Base-by-base conservation (phyloP, 345 rosid genomes). In the Mercurialis annua region DNA sequence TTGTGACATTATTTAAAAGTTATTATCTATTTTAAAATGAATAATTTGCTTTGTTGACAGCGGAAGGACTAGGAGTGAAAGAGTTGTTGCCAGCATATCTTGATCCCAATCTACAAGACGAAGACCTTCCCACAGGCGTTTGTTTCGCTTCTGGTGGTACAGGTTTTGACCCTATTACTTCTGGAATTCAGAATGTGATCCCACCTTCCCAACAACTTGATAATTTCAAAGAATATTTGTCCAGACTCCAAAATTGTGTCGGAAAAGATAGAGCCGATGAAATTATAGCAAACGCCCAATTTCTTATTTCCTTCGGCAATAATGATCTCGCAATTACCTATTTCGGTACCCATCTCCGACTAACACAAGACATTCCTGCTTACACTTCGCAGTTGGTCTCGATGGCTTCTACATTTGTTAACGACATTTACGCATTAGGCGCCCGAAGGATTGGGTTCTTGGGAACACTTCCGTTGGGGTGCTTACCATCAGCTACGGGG, bases 81-180 rank as follows among this genome's bases (percentile, higher is more conserved):
- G 69, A 78, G 46, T 36, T 52, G 21, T 7, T 89, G 68, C 96
- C 96, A 2, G 84, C 87, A 16, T 89, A 84, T 68, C 76, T 78
- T 63, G 85, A 85, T 68, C 84, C 80, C 14, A 83, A 69, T 49
- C 59, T 85, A 23, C 56, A 71, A 75, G 58, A 64, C 24, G 72
- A 80, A 44, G 92, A 89, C 43, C 89, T 89, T 16, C 77, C 81
- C 6, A 85, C 85, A 21, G 90, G 92, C 10, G 92, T 87, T 69
- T 40, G 51, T 33, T 7, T 26, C 11, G 61, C 61, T 56, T 56
- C 61, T 16, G 61, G 23, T 30, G 61, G 61, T 20, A 29, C 61
- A 1, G 40, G 61, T 2, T 42, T 56, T 56, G 61, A 56, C 9
- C 11, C 38, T 31, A 16, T 24, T 2, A 56, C 61, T 1, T 17